phyloP scores from a whole-genome alignment of 176 grass and related monocot genomes.

The Elymus sibiricus region DNA sequence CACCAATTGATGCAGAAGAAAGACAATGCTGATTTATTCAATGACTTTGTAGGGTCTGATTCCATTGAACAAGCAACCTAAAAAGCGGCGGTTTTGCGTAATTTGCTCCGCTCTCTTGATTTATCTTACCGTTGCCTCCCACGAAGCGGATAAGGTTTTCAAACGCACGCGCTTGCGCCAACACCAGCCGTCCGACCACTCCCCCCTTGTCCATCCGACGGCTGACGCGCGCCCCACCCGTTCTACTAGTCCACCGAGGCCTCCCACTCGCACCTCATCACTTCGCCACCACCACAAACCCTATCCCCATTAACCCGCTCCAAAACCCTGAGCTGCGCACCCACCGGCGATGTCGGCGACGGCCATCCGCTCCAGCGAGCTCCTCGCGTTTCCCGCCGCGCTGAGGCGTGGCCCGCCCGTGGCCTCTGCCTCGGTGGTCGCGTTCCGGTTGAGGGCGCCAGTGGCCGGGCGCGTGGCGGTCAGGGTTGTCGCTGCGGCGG shows the following conservation, averaged over 20 bases:
- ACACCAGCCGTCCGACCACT: not conserved
- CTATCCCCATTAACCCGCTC: slow-evolving; percentile 26
- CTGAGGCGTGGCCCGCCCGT: not conserved
- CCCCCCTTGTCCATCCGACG: not conserved
- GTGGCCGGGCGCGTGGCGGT: slow-evolving; percentile 1
- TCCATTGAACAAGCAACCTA: too few species aligned
- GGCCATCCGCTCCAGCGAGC: slow-evolving; percentile 28
- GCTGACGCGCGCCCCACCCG: not conserved
- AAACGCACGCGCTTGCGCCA: not conserved
- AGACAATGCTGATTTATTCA: too few species aligned
- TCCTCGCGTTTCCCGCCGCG: slow-evolving; percentile 8
- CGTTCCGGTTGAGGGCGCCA: not conserved
- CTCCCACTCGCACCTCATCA: not conserved
- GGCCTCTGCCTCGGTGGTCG: not conserved
- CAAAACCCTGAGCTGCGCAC: slow-evolving; percentile 28
- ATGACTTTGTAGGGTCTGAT: too few species aligned
- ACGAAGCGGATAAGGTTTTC: slow-evolving; percentile 22
- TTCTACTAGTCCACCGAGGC: not conserved
- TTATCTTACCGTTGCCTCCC: slow-evolving; percentile 13
- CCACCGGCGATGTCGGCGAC: slow-evolving; percentile 42
- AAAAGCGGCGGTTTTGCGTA: too few species aligned
- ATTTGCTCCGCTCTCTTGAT: too few species aligned
- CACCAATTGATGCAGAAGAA: too few species aligned
- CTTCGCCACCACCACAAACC: not conserved
- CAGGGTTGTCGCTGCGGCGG: not conserved